These are phyloP conservation scores for Tolypocladium tundrense DNA, from an alignment of 2,329 filamentous ascomycete species.

Conservation along the genomic window DNA sequence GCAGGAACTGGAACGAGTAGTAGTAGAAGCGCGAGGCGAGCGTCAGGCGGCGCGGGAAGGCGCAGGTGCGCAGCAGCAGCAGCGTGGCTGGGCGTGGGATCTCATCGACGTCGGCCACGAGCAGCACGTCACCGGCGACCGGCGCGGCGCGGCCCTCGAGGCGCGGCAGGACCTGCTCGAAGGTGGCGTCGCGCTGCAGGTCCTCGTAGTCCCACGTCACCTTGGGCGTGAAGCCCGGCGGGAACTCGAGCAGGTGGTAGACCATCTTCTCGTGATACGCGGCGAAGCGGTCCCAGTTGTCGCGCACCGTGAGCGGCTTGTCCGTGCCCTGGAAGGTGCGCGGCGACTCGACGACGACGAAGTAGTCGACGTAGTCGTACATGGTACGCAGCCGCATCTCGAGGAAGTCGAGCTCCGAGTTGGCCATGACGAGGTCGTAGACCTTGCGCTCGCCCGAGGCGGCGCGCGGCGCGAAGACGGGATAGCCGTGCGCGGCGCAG, in stretches of 20 bases:
- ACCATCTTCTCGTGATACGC: constrained; percentile 51
- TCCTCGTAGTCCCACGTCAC: constrained; percentile 40
- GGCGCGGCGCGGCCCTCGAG: constrained; percentile 32
- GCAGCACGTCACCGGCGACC: constrained; percentile 39
- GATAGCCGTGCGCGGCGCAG: constrained; percentile 22
- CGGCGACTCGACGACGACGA: constrained; percentile 50
- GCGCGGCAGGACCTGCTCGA: constrained; percentile 42
- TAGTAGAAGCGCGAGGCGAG: constrained; percentile 44
- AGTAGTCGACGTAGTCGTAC: constrained; percentile 51
- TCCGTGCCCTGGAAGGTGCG: constrained; percentile 46
- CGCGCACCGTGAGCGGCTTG: constrained; percentile 43
- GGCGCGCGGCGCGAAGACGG: constrained; percentile 14
- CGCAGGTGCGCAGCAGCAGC: constrained; percentile 36
- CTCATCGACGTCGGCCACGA: constrained; percentile 55
- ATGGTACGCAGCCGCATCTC: constrained; percentile 53
- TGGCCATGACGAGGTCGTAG: constrained; percentile 50
- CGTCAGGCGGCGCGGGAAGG: constrained; percentile 41
- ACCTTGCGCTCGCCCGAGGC: constrained; percentile 17
- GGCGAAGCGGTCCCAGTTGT: constrained; percentile 42
- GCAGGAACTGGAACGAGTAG: constrained; percentile 45
- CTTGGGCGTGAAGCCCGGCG: constrained; percentile 25
- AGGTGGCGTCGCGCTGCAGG: constrained; percentile 45
- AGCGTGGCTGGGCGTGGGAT: constrained; percentile 42
- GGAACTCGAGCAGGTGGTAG: constrained; percentile 42
- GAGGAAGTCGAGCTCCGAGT: constrained; percentile 54